Evolutionary conservation across 2,329 filamentous ascomycete genomes (phyloP), one percentile per base, ranked within the genome.

Genomic region (Xylaria sp.): DNA sequence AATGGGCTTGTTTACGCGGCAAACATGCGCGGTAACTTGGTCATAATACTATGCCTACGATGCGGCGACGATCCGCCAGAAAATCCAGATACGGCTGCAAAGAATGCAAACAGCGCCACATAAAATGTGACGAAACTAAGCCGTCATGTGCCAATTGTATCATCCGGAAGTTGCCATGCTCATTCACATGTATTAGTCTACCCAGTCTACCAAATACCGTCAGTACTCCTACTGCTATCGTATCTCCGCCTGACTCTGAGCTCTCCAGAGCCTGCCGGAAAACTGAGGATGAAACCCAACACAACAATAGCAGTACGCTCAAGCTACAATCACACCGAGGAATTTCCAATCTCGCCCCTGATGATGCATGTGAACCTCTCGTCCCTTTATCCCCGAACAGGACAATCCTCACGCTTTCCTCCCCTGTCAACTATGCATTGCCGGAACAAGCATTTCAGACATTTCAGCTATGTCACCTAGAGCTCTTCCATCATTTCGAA

Each of bases 131-230:
- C 63, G 81, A 83, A 71, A 76, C 70, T 8, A 78, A 77, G 4
- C 82, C 82, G 1, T 65, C 76, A 0, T 83, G 82, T 67, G 76
- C 76, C 53, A 81, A 83, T 67, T 83, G 81, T 70, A 71, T 75
- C 25, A 77, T 78, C 52, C 78, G 78, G 41, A 76, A 80, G 53
- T 76, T 79, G 9, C 65, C 66, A 13, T 83, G 81, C 65, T 78
- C 78, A 0, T 83, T 69, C 53, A 63, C 9, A 48, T 13, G 8
- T 13, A 5, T 13, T n/a, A n/a, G 43, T 46, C 45, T 50, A n/a
- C 63, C 52, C 60, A 70, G 15, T 12, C 61, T 67, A 32, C 25
- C 10, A 52, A 32, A 8, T 13, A 30, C 32, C 72, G 8, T 41
- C 2, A 52, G 15, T 25, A 4, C 63, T 23, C 25, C 48, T 23